Base-by-base conservation (phyloP, 1,284 basidiomycete species). In the Dichomitus squalens region DNA sequence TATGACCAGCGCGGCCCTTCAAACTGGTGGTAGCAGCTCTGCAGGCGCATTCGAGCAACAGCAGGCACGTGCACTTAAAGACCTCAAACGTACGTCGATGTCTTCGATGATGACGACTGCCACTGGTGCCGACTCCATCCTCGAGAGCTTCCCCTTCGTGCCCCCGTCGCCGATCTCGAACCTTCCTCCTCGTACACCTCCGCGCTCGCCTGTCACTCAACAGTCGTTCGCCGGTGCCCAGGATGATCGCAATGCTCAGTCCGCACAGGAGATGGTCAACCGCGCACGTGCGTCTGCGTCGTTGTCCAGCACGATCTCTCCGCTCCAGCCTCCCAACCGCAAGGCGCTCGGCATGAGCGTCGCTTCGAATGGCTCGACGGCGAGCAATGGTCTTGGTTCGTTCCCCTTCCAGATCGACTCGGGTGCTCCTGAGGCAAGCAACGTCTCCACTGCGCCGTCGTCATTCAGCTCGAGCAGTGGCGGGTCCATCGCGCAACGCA, bases 331-430 rank as follows among this genome's bases (percentile, higher is more conserved):
- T 29, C 70, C 84, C 4, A 76, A 78, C 66, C 77, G 87, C 57
- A 81, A 78, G 46, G 76, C 77, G 20, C 75, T 88, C 20, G 86
- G 87, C 21, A 74, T 90, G 74, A 91, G 88, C 7, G 86, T 85
- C 1, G 86, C 79, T 11, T 89, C 88, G 25, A 83, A 89, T 67
- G 68, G 87, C 35, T 91, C 89, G 14, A 87, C 87, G 5, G 81
- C 84, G 40, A 90, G 89, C 20, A 86, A 86, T 39, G 89, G 88
- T 40, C 78, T 88, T 58, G 87, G 85, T 33, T 89, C 82, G 54
- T 93, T 92, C 79, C 85, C 88, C 35, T 93, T 93, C 82, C 90
- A 92, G 60, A 90, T 93, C 68, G 89, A 90, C 59, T 77, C 83
- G 38, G 66, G 65, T 18, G 52, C 53, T 14, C 47, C 60, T 47